Evolutionary conservation across 352 stramenopile genomes (phyloP), one percentile per base, ranked within the genome.

Genomic region (Pythium monospermum): DNA sequence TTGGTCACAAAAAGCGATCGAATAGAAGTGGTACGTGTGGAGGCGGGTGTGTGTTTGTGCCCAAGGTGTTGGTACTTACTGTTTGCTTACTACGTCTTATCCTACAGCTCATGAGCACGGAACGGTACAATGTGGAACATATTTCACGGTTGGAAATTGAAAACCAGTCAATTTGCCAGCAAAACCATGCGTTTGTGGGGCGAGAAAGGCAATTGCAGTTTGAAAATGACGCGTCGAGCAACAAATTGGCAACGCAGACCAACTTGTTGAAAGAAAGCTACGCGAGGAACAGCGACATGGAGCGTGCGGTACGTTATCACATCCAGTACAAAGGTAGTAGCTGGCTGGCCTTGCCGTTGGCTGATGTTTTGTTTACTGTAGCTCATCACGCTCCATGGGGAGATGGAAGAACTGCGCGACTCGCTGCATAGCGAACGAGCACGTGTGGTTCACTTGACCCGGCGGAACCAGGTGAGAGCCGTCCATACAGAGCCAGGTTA

Each of bases 131-230:
- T 36, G 36, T 64, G 5, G 68, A 76, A 45, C 65, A 69, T 32
- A 69, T 73, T 26, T 46, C 55, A 26, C 69, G 60, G 1, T 57
- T 78, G n/a, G 59, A 66, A 45, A 70, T 71, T 41, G 66, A 78
- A 36, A 75, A 71, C 47, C 61, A 72, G 33, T 61, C 48, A 33
- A 69, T 75, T 6, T 65, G 56, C 18, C 51, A 68, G 42, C 62
- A 72, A 23, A 42, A 68, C 15, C 56, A 64, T 33, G 39, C 58
- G 25, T 43, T 58, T 2, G 59, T 68, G 27, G 48, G 47, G 15
- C 48, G 55, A 0, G 68, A 78, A 40, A 50, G 41, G 8, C 53
- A 61, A 16, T 27, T 73, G 4, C 19, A 39, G 4, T 18, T 54
- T 1, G 64, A 72, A 23, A 59, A 58, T 15, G 61, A 66, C 21